Evolutionary conservation across 441 rosid genomes (phyloP).

Genomic region (Macaranga tanarius): DNA sequence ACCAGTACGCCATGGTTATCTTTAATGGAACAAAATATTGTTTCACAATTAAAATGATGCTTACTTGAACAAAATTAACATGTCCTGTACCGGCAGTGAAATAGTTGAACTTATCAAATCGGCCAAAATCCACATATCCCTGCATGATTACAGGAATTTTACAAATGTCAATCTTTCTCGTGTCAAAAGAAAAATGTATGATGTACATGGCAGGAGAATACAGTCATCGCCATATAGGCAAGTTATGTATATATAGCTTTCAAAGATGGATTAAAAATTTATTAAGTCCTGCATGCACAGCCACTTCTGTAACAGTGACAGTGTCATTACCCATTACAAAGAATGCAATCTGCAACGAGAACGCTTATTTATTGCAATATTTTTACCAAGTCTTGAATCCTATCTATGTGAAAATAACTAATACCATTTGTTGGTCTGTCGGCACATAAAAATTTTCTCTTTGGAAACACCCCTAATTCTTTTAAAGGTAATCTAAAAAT

Average conservation of each 20-base stretch:
- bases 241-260: background rate
- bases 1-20: background rate
- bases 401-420: background rate
- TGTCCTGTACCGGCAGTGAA: conserved; percentile 61
- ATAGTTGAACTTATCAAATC: conserved; percentile 61
- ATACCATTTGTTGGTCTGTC: background rate
- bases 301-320: background rate
- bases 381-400: background rate
- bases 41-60: conserved; percentile 25
- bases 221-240: background rate
- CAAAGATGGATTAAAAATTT: background rate
- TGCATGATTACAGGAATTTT: conserved; percentile 36
- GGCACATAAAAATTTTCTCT: background rate
- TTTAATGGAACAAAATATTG: background rate
- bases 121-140: conserved; percentile 89
- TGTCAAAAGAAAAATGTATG: background rate
- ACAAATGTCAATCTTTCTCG: background rate
- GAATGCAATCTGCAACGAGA: background rate
- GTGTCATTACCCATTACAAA: background rate
- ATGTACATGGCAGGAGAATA: too few species aligned
- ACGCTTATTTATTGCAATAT: background rate
- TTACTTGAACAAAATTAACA: conserved; percentile 71
- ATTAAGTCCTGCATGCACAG: background rate
- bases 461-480: background rate
- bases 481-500: background rate